These are phyloP conservation scores for Bryoglossum gracile DNA, from an alignment of 495 filamentous ascomycete genomes.

Conservation along the genomic window DNA sequence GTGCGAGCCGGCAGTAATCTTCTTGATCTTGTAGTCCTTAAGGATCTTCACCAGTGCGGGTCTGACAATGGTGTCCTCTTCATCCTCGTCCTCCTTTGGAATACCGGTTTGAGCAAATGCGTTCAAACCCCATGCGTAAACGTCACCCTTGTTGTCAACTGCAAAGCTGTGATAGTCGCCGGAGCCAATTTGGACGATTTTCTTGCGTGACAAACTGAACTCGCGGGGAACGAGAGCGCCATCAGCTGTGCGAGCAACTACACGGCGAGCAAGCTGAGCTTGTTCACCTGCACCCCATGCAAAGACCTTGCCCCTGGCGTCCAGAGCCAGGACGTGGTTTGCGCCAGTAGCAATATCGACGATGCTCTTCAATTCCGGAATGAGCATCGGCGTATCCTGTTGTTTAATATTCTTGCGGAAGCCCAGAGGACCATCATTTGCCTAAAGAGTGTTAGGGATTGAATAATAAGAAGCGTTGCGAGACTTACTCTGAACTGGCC, in stretches of 20 bases:
- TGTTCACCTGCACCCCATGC: conserved; percentile 71
- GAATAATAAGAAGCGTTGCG: background rate
- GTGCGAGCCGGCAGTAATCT: conserved; percentile 60
- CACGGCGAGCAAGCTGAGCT: conserved; percentile 64
- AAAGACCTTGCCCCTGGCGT: conserved; percentile 55
- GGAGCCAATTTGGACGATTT: conserved; percentile 47
- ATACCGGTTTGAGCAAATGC: conserved; percentile 72
- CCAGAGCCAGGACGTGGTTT: conserved; percentile 66
- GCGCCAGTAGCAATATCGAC: conserved; percentile 52
- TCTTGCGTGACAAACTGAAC: conserved; percentile 56
- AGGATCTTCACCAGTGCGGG: conserved; percentile 54
- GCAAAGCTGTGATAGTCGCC: conserved; percentile 75
- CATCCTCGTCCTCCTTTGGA: conserved; percentile 48
- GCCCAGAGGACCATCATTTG: conserved; percentile 63
- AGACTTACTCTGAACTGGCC: conserved; percentile 56
- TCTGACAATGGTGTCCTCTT: conserved; percentile 54
- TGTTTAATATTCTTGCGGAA: conserved; percentile 37
- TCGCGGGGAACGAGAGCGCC: conserved; percentile 60
- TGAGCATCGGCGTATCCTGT: conserved; percentile 37
- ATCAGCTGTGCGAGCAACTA: conserved; percentile 52
- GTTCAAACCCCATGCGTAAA: conserved; percentile 84
- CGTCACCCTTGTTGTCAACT: conserved; percentile 59
- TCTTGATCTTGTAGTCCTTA: conserved; percentile 38
- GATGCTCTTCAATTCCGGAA: conserved; percentile 55
- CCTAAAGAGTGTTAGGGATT: conserved; percentile 30